phyloP scores from a whole-genome alignment of 2,329 filamentous ascomycete genomes.

The Curvularia lunata region DNA sequence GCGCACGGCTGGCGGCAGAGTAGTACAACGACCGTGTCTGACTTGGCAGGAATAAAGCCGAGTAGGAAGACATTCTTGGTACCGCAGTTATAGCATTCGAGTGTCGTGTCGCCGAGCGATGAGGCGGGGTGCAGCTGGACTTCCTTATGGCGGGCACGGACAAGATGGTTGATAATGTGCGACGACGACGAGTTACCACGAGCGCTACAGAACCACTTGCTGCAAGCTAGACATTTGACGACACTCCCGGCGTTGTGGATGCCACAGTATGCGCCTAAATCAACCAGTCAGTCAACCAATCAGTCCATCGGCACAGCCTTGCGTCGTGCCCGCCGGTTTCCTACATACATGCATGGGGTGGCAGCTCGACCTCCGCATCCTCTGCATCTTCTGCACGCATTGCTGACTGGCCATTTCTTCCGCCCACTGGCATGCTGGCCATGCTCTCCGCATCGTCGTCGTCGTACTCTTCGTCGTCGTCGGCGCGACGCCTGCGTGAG shows the following conservation, averaged over 20 bases:
- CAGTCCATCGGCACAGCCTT: neutral
- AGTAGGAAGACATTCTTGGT: conserved; percentile 99
- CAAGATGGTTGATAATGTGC: conserved; percentile 97
- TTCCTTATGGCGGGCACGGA: conserved; percentile 97
- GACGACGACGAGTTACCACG: conserved; percentile 95
- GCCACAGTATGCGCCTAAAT: conserved; percentile 79
- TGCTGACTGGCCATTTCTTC: conserved; percentile 65
- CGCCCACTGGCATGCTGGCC: conserved; percentile 81
- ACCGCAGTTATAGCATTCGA: conserved; percentile 99
- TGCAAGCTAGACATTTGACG: conserved; percentile 93
- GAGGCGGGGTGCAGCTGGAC: conserved; percentile 95
- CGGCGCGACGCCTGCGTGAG: conserved; percentile 66
- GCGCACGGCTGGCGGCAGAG: conserved; percentile 96
- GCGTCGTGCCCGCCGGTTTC: neutral
- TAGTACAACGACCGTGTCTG: conserved; percentile 95
- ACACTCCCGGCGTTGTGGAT: conserved; percentile 96
- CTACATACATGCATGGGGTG: conserved; percentile 75
- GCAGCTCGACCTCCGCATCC: conserved; percentile 75
- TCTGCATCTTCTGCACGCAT: conserved; percentile 72
- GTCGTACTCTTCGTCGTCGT: conserved; percentile 89
- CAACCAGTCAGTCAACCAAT: conserved; percentile 1
- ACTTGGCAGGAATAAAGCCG: conserved; percentile 97
- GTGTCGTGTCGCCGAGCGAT: conserved; percentile 89
- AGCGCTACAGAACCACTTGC: conserved; percentile 99
- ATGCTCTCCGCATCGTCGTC: conserved; percentile 76